Evolutionary conservation across 1,139 yeast species (phyloP).

Genomic region (Saccharomyces hybrid): DNA sequence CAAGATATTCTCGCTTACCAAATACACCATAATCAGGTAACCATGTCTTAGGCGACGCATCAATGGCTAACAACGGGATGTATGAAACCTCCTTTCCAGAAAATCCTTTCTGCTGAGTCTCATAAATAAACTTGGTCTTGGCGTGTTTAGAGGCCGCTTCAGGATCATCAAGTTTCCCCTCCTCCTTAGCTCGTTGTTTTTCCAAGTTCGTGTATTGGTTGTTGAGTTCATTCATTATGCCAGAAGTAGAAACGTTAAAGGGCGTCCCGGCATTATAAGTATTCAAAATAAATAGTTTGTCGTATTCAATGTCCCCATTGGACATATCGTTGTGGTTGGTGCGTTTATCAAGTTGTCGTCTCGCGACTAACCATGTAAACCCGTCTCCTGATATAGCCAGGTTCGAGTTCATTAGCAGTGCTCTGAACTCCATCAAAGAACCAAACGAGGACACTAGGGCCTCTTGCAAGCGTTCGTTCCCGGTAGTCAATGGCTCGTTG

Average conservation of each 20-base stretch:
- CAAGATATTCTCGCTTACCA: constrained; percentile 60
- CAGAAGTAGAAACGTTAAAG: constrained; percentile 33
- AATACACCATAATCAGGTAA: constrained; percentile 67
- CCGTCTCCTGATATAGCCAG: constrained; percentile 68
- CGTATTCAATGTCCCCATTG: constrained; percentile 30
- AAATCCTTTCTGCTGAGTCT: constrained; percentile 1
- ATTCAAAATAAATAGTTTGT: constrained; percentile 54
- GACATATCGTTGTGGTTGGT: constrained; percentile 5
- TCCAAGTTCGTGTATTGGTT: constrained; percentile 6
- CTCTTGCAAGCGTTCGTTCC: constrained; percentile 30
- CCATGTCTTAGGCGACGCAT: constrained; percentile 63
- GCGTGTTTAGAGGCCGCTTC: constrained; percentile 2
- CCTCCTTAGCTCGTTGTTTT: constrained; percentile 3
- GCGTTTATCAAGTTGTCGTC: constrained; percentile 34
- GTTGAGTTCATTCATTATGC: constrained; percentile 26
- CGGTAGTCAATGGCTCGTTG: constrained; percentile 35
- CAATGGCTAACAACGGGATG: constrained; percentile 60
- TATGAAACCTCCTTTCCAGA: constrained; percentile 30
- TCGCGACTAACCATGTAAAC: constrained; percentile 62
- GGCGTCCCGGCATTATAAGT: constrained; percentile 74
- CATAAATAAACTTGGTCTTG: not conserved
- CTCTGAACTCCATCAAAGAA: constrained; percentile 58
- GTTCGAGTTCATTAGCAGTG: constrained; percentile 55
- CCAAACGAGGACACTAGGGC: constrained; percentile 57
- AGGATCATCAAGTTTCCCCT: not conserved